Evolutionary conservation across 768 basidiomycete species (phyloP).

Genomic region (Mycena vitilis): DNA sequence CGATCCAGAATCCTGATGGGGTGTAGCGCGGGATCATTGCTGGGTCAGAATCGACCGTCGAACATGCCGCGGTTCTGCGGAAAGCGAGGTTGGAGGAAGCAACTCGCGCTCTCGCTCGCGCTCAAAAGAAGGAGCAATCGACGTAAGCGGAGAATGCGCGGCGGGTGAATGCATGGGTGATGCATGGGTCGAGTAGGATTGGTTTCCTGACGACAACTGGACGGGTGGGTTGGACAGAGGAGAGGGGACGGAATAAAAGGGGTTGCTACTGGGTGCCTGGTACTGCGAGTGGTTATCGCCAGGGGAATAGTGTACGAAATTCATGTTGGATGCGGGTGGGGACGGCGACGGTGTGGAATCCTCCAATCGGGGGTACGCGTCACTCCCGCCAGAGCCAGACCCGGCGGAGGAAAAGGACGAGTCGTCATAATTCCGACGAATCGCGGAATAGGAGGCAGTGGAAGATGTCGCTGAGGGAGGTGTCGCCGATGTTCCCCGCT

Average conservation of each 20-base stretch:
- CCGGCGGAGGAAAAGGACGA: constrained; percentile 64
- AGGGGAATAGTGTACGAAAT: constrained; percentile 69
- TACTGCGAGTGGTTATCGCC: constrained; percentile 51
- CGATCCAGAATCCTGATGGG: constrained; percentile 13
- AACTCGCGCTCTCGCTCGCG: constrained; percentile 66
- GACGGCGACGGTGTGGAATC: constrained; percentile 72
- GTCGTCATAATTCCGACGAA: constrained; percentile 63
- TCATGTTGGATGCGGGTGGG: constrained; percentile 66
- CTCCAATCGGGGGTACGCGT: constrained; percentile 62
- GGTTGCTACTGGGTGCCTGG: constrained; percentile 42
- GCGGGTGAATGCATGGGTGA: constrained; percentile 55
- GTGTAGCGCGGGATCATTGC: constrained; percentile 39
- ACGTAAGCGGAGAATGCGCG: constrained; percentile 52
- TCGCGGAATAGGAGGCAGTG: constrained; percentile 51
- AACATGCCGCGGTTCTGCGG: constrained; percentile 49
- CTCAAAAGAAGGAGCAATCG: constrained; percentile 63
- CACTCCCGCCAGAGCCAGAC: constrained; percentile 65
- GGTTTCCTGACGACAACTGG: constrained; percentile 40
- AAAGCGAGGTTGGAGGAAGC: constrained; percentile 58
- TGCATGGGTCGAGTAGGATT: constrained; percentile 47
- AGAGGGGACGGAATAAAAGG: constrained; percentile 65
- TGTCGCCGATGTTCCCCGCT: constrained; percentile 56
- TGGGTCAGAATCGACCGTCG: constrained; percentile 53
- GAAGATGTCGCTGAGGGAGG: constrained; percentile 51
- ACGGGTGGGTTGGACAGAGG: constrained; percentile 59